These are phyloP conservation scores for Gracilaria gracilis DNA, from an alignment of 23 red algal genomes.

Conservation along the genomic window DNA sequence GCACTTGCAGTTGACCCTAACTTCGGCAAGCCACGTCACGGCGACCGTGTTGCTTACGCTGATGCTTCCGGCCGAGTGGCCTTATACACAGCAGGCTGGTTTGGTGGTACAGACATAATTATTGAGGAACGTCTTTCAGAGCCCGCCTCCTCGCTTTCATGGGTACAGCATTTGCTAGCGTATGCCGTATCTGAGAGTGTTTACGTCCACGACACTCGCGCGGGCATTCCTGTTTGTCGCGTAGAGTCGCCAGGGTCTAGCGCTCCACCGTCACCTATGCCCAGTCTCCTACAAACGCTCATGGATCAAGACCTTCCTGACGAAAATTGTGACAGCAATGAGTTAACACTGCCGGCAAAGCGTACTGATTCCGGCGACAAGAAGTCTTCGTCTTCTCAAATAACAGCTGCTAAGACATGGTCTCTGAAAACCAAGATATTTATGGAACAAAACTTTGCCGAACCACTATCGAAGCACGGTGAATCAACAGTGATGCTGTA, in stretches of 20 bases:
- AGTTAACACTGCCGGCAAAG: not conserved
- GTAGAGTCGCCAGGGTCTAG: slow-evolving; percentile 53
- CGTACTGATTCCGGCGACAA: not conserved
- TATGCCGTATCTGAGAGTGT: slow-evolving; percentile 53
- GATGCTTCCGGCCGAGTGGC: slow-evolving; percentile 48
- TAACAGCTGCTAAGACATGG: slow-evolving; percentile 40
- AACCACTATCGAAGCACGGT: slow-evolving; percentile 35
- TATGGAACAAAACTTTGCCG: slow-evolving; percentile 40
- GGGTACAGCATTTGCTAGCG: slow-evolving; percentile 58
- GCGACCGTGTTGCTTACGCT: slow-evolving; percentile 68
- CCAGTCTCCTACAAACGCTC: not conserved
- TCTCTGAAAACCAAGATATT: slow-evolving; percentile 61
- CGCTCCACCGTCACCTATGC: slow-evolving; percentile 46
- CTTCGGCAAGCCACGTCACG: slow-evolving; percentile 61
- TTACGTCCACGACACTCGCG: slow-evolving; percentile 54
- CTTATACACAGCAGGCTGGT: slow-evolving; percentile 60
- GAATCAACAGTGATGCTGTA: slow-evolving; percentile 57
- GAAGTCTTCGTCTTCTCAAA: not conserved
- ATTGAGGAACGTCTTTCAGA: slow-evolving; percentile 21
- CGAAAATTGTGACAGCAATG: not conserved
- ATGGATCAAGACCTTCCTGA: not conserved
- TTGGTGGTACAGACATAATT: slow-evolving; percentile 56
- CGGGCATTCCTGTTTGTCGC: slow-evolving; percentile 31
- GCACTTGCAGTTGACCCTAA: slow-evolving; percentile 63
- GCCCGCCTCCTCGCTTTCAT: slow-evolving; percentile 33